Percentiles rank a stretch among this genome's conserved stretches.
These are phyloP conservation scores for Cytospora chrysosperma DNA, from an alignment of 2,329 filamentous ascomycete species.

Conservation along the genomic window DNA sequence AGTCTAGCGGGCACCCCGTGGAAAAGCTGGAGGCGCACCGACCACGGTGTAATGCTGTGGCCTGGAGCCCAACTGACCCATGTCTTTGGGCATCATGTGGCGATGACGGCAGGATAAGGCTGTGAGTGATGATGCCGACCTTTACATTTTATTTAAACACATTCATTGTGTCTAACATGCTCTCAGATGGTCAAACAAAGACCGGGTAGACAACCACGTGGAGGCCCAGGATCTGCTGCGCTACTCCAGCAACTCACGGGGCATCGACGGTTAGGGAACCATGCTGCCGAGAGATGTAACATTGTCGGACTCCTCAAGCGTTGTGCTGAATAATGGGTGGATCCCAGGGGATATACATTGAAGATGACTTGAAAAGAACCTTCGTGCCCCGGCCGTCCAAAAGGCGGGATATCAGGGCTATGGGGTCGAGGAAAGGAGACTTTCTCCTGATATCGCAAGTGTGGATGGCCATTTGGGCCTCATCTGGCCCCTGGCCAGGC, in stretches of 20 bases:
- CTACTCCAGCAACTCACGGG: background rate
- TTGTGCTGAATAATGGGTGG: background rate
- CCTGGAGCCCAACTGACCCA: constrained; percentile 83
- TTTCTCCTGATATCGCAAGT: background rate
- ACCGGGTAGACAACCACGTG: constrained; percentile 29
- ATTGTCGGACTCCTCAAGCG: background rate
- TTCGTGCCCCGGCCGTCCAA: background rate
- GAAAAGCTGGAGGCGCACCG: constrained; percentile 74
- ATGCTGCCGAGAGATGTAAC: background rate
- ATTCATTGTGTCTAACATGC: constrained; percentile 14
- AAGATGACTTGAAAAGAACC: background rate
- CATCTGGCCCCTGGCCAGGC: too few relatives aligned
- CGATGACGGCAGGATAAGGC: constrained; percentile 80
- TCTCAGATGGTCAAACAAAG: constrained; percentile 39
- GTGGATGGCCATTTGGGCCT: background rate
- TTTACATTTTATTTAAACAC: background rate
- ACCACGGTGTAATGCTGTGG: constrained; percentile 78
- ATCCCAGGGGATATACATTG: background rate
- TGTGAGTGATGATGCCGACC: constrained; percentile 57
- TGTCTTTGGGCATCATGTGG: constrained; percentile 88
- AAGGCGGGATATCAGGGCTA: background rate
- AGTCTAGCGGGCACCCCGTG: constrained; percentile 72
- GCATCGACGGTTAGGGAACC: constrained; percentile 10
- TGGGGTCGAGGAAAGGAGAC: background rate
- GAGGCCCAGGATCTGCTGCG: background rate